phyloP scores from a whole-genome alignment of 441 rosid species.

The Sinapis alba region DNA sequence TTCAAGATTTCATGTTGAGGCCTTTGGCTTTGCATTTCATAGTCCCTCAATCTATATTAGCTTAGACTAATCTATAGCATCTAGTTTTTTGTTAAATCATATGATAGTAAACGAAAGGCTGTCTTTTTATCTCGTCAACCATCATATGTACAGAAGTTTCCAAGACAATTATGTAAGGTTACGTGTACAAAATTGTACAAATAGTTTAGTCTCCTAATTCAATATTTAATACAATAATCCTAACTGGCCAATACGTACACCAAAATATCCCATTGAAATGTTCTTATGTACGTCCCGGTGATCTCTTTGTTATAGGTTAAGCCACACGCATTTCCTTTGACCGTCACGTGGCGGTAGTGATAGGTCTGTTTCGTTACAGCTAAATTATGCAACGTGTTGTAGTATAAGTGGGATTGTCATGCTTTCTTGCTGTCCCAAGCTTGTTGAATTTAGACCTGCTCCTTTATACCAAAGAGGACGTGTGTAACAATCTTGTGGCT shows the following conservation, averaged over 20 bases:
- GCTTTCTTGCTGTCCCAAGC: conserved; percentile 36
- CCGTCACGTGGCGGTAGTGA: conserved; percentile 27
- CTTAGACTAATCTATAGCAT: neutral
- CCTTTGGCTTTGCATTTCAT: neutral
- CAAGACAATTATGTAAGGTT: conserved; percentile 19
- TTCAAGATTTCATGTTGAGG: neutral
- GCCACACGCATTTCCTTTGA: conserved; percentile 10
- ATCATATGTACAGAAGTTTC: conserved; percentile 22
- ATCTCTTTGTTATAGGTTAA: conserved; percentile 14
- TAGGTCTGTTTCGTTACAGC: conserved; percentile 39
- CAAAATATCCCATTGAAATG: neutral
- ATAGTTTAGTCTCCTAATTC: neutral
- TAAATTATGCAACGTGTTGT: conserved; percentile 22
- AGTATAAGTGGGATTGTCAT: conserved; percentile 6
- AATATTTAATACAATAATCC: conserved; percentile 14
- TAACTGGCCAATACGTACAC: conserved; percentile 5
- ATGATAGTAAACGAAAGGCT: neutral
- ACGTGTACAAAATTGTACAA: conserved; percentile 12
- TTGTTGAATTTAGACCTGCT: conserved; percentile 26
- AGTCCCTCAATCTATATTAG: neutral
- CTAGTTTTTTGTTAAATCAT: neutral
- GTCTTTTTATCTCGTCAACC: neutral
- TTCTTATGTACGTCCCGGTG: conserved; percentile 18
- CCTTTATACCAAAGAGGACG: conserved; percentile 34
- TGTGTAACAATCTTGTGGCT: conserved; percentile 32